A percentile compares a stretch with the other conserved stretches of the same genome.
Evolutionary conservation across 441 rosid genomes (phyloP).

Genomic region (Gossypium laxum): DNA sequence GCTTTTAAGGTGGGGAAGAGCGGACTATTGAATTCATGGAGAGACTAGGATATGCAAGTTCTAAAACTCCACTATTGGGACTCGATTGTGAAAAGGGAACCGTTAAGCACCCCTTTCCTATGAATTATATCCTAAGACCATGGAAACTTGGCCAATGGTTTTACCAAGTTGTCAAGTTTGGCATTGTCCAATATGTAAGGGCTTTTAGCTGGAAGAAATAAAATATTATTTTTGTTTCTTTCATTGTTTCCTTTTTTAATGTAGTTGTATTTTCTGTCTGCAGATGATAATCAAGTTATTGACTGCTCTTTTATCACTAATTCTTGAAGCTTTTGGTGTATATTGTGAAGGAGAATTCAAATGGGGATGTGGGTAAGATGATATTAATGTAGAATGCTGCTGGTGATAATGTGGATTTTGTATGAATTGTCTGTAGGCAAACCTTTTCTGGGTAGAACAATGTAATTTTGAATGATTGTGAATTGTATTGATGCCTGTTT

Average conservation of each 20-base stretch:
- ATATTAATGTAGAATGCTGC: slow-evolving; percentile 5
- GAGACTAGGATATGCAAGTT: slow-evolving; percentile 64
- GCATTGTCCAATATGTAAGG: slow-evolving; percentile 97
- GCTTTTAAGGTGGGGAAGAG: slow-evolving; percentile 73
- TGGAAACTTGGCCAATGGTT: slow-evolving; percentile 95
- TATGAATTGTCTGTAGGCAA: background rate
- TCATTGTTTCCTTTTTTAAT: slow-evolving; percentile 11
- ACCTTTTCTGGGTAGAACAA: background rate
- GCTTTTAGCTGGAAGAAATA: slow-evolving; percentile 15
- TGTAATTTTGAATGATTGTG: background rate
- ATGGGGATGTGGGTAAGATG: slow-evolving; percentile 77
- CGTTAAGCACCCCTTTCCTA: slow-evolving; percentile 78
- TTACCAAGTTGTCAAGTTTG: slow-evolving; percentile 87
- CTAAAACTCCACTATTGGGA: slow-evolving; percentile 60
- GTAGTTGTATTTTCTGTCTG: slow-evolving; percentile 16
- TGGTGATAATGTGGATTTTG: background rate
- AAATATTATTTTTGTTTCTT: slow-evolving; percentile 9
- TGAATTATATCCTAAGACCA: slow-evolving; percentile 68
- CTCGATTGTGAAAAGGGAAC: slow-evolving; percentile 46
- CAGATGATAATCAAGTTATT: slow-evolving; percentile 93
- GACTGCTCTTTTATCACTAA: slow-evolving; percentile 70
- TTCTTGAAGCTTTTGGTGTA: slow-evolving; percentile 80
- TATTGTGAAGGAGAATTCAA: slow-evolving; percentile 97
- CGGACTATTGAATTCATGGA: slow-evolving; percentile 84
- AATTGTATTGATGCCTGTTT: background rate